Base-by-base conservation (phyloP, 305 asterid genomes). In the Fraxinus latifolia region DNA sequence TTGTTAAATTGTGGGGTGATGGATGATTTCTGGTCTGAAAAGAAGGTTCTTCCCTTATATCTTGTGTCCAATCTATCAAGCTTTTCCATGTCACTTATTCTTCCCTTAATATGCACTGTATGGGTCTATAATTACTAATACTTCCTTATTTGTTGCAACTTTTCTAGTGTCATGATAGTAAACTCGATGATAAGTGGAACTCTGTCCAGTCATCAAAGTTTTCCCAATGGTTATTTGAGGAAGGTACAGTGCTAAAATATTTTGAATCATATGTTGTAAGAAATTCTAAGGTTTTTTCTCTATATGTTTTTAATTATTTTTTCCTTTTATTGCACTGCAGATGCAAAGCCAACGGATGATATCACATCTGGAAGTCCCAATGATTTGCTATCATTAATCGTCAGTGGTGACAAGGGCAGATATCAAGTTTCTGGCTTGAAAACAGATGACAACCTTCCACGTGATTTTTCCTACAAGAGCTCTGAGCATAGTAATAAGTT, bases 191-290 rank as follows among this genome's bases (percentile, higher is more conserved):
- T 70, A 74, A 87, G 81, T 79, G 90, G 92, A 86, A 82, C 88
- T 77, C 93, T 86, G 89, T 76, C 32, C 91, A 86, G 70, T 89
- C 97, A 5, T 95, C 99, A 2, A 96, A 92, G 90, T 91, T 95
- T 88, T 93, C 96, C 80, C 97, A 85, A 74, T 95, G 97, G 98
- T 95, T 96, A 87, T 87, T 77, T 42, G 96, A 90, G 89, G 99
- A 93, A 86, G 99, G 99, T 96, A 84, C 44, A 55, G 72, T 39
- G 82, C 62, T 62, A 58, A 84, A 50, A 12, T 79, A 23, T 53
- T 33, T 33, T 37, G 9, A 75, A 82, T 62, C 77, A 17, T 68
- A 25, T 79, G 72, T 67, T 80, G 79, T 25, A 68, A 44, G 75
- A 77, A 32, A 25, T 83, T 74, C 83, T 77, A 76, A 60, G 14